Conservation (phyloP, 805 yeast species). For the Kodamaea fukazawae region DNA sequence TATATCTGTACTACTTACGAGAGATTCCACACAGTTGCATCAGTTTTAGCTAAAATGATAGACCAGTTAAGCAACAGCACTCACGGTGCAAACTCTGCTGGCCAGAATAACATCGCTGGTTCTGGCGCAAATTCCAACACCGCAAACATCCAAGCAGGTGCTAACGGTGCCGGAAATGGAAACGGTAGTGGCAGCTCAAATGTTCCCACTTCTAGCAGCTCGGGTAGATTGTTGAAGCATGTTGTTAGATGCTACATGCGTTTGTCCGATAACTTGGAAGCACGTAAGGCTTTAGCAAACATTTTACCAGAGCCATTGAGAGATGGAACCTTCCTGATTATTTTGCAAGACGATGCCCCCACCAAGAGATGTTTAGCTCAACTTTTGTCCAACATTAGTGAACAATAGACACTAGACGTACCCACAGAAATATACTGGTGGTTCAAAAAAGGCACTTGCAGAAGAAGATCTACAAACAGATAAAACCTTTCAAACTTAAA, state of each 20-base stretch:
- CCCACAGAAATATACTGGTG: too few relatives aligned
- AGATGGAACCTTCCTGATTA: constrained; percentile 79
- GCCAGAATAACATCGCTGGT: background rate
- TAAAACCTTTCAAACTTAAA: too few relatives aligned
- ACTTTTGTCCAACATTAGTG: constrained; percentile 61
- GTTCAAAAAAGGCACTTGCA: too few relatives aligned
- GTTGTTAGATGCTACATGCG: constrained; percentile 92
- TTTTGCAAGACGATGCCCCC: constrained; percentile 80
- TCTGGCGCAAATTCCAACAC: background rate
- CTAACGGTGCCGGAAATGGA: constrained; percentile 5
- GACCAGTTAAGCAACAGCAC: constrained; percentile 61
- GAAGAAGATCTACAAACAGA: too few relatives aligned
- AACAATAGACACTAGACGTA: too few relatives aligned
- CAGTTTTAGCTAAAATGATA: constrained; percentile 84
- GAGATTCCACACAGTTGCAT: constrained; percentile 89
- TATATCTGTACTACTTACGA: constrained; percentile 95
- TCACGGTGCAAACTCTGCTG: constrained; percentile 47
- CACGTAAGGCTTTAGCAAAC: constrained; percentile 79
- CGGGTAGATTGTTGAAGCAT: constrained; percentile 85
- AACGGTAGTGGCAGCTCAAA: constrained; percentile 5
- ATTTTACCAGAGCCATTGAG: constrained; percentile 84
- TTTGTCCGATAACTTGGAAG: constrained; percentile 84
- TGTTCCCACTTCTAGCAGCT: constrained; percentile 36
- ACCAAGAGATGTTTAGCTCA: constrained; percentile 87
- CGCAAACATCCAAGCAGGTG: constrained; percentile 8